phyloP scores from a whole-genome alignment of 148 eudicot species.

The Euryodendron excelsum region DNA sequence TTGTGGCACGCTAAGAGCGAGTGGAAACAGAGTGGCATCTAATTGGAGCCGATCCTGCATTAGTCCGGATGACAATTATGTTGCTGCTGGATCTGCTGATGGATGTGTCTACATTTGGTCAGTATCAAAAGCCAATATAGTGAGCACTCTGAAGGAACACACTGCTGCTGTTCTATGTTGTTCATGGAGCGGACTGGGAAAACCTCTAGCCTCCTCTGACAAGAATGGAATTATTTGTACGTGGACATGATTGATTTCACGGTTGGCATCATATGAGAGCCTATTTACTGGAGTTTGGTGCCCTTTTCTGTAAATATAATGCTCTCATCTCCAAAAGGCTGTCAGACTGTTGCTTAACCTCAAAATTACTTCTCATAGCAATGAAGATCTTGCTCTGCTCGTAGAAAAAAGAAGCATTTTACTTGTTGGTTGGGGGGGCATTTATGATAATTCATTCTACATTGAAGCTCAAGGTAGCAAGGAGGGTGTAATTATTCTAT shows the following conservation, averaged over 20 bases:
- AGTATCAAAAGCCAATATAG: conserved; percentile 53
- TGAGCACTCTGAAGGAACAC: conserved; percentile 79
- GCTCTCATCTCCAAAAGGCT: background rate
- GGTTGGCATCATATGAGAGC: background rate
- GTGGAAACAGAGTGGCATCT: conserved; percentile 72
- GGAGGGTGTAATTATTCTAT: background rate
- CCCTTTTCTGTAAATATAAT: conserved; percentile 8
- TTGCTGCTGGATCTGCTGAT: conserved; percentile 94
- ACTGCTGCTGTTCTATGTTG: conserved; percentile 69
- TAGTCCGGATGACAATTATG: conserved; percentile 82
- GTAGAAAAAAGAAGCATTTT: background rate
- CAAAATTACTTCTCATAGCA: background rate
- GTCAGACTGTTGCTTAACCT: background rate
- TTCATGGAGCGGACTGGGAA: conserved; percentile 86
- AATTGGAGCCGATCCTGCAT: conserved; percentile 97
- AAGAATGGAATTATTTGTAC: conserved; percentile 74
- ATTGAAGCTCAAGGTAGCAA: background rate
- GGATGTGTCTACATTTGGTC: conserved; percentile 93
- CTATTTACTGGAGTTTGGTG: background rate
- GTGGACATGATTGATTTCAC: conserved; percentile 50
- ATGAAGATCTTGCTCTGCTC: background rate
- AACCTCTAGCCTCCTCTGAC: conserved; percentile 78
- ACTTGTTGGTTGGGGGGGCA: background rate
- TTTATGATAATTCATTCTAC: background rate
- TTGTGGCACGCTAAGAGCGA: conserved; percentile 65